Evolutionary conservation across 148 eudicot species (phyloP), one percentile per base, ranked within the genome.

Genomic region (Cornus controversa): DNA sequence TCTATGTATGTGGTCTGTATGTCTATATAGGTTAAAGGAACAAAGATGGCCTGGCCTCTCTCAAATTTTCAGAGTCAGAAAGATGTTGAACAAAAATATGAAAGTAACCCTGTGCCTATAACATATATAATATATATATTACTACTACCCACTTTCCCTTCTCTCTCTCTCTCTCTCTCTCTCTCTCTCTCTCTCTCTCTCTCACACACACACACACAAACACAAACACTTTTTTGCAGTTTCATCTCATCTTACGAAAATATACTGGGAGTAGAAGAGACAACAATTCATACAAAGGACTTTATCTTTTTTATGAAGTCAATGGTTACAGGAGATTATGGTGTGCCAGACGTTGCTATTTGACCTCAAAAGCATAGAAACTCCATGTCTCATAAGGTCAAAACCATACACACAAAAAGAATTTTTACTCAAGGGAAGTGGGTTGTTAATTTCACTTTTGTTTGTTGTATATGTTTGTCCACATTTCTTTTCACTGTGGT

Each of bases 111-210:
- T 37, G 69, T 75, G 64, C 69, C 67, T 18, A 60, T 62, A 63
- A 62, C 67, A 37, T 4, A 31, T 29, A 18, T 67, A 71, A 40
- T 40, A 40, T 40, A 40, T 31, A 31, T 31, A 31, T 2, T 40
- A 53, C 66, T 40, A 53, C 66, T 26, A 67, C 36, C 72, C 24
- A 63, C 66, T 60, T 72, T 45, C 75, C 70, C 58, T 67, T 62
- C 67, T 72, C 75, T 72, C 66, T 54, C 40, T 70, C 60, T 72
- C 65, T 50, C 10, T 67, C 34, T 62, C 67, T 72, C 75, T 72
- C 66, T 72, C 40, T 70, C 60, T 53, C 65, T 27, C 10, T 62
- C 67, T 72, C 75, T 72, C 66, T 72, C 37, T 70, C 58, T 72
- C 65, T 50, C 4, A 26, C 42, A 24, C 69, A 24, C 69, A 50